Evolutionary conservation across 2,329 filamentous ascomycete genomes (phyloP), one percentile per base, ranked within the genome.

Genomic region (Penicillium sp.): DNA sequence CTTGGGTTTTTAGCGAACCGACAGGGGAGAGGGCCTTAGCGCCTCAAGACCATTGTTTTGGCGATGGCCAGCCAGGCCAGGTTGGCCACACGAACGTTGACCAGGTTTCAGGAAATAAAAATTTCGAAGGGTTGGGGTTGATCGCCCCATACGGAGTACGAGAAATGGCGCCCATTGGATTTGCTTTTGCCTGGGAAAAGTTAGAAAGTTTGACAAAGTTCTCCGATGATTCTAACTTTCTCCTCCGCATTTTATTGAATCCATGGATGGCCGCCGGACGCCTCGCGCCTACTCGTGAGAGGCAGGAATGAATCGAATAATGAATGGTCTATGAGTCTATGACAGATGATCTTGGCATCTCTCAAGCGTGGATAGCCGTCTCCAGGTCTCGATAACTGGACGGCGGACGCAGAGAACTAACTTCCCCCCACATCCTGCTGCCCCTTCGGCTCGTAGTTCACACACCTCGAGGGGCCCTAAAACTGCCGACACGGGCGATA

Each of bases 1-100:
- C 50, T 51, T 60, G 58, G 56, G 56, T n/a, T 13, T 46, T 40
- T 51, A 35, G 49, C 33, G 49, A 51, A 35, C 22, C 22, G 27
- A 39, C n/a, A 47, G 39, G 19, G 40, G 46, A 27, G 24, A 31
- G 5, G 55, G 52, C 31, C 31, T 55, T 33, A 59, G 56, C 53
- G 36, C 47, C 46, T 46, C 13, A n/a, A 52, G 7, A 19, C 35
- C 16, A 19, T n/a, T 36, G 31, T 31, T 31, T 9, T 31, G 9
- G 31, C 31, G 9, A 31, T 31, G 31, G 31, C 7, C 31, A 31
- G 31, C 31, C 16, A 5, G 22, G 43, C 22, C 43, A 16, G 39
- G 18, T 19, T 46, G 13, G 33, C 51, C 31, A 49, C 50, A 33
- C 49, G 49, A 35, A 22, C 39, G 31, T 33, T 19, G 47, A 41